These are phyloP conservation scores for Botrytis elliptica DNA, from an alignment of 2,329 filamentous ascomycete genomes.

Conservation along the genomic window DNA sequence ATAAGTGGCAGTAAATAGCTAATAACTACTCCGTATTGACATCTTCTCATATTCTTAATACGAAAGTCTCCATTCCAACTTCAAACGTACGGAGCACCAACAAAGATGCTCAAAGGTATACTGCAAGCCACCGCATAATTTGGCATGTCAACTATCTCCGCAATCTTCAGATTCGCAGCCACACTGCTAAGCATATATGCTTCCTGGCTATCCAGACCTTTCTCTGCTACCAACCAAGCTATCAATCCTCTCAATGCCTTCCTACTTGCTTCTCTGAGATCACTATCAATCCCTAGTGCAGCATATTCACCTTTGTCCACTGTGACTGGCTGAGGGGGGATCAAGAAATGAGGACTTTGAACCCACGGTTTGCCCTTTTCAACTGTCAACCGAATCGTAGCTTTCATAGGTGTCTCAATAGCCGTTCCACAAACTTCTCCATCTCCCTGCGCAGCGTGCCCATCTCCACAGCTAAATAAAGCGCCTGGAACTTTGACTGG, in stretches of 20 bases:
- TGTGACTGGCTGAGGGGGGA: slow-evolving; percentile 36
- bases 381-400: slow-evolving; percentile 49
- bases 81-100: slow-evolving; percentile 28
- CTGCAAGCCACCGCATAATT: slow-evolving; percentile 52
- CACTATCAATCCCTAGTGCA: slow-evolving; percentile 48
- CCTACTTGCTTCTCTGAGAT: slow-evolving; percentile 49
- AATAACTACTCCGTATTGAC: not conserved
- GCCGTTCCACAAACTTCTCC: slow-evolving; percentile 57
- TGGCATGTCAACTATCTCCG: slow-evolving; percentile 54
- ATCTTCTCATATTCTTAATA: not conserved
- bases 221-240: slow-evolving; percentile 49
- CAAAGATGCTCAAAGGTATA: slow-evolving; percentile 50
- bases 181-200: slow-evolving; percentile 54
- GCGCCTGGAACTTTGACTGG: slow-evolving; percentile 51
- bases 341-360: slow-evolving; percentile 47
- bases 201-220: slow-evolving; percentile 47
- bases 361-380: slow-evolving; percentile 49
- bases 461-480: slow-evolving; percentile 54
- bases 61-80: not conserved
- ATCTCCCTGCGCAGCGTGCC: slow-evolving; percentile 54
- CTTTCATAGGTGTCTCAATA: slow-evolving; percentile 53
- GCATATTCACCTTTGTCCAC: slow-evolving; percentile 46
- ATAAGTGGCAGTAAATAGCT: not conserved
- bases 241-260: slow-evolving; percentile 50
- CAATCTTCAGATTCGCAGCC: slow-evolving; percentile 50